phyloP scores from a whole-genome alignment of 371 early-diverging fungal species.

The Coemansia sp. region DNA sequence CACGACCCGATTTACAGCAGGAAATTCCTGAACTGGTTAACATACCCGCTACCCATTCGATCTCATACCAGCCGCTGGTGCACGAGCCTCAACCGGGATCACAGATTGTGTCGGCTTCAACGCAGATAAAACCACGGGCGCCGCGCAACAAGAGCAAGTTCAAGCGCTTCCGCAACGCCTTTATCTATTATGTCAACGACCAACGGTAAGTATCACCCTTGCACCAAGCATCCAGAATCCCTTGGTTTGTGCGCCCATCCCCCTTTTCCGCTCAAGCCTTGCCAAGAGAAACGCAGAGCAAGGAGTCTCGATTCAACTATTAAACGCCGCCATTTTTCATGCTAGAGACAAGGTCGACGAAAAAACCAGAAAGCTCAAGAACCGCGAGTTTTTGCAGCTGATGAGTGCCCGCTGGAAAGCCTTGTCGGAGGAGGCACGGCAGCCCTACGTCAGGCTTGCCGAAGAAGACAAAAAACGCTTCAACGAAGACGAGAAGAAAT shows the following conservation, averaged over 20 bases:
- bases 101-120: background rate
- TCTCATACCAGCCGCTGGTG: slow-evolving; percentile 29
- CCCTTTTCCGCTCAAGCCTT: too few species aligned
- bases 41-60: slow-evolving; percentile 24
- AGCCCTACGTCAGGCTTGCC: slow-evolving; percentile 41
- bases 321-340: too few species aligned
- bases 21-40: background rate
- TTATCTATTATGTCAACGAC: slow-evolving; percentile 51
- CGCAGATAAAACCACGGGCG: slow-evolving; percentile 25
- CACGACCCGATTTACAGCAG: background rate
- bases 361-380: slow-evolving; percentile 44
- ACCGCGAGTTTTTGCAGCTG: slow-evolving; percentile 50
- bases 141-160: slow-evolving; percentile 50
- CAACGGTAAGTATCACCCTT: slow-evolving; percentile 33
- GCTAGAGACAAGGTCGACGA: slow-evolving; percentile 43
- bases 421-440: slow-evolving; percentile 39
- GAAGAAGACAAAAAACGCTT: slow-evolving; percentile 51
- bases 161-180: slow-evolving; percentile 52
- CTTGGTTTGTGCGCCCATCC: background rate
- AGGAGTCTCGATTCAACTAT: too few species aligned
- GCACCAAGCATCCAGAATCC: background rate
- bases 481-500: slow-evolving; percentile 48
- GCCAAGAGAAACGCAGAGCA: too few species aligned
- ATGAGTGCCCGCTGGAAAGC: slow-evolving; percentile 50
- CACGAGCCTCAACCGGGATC: background rate